A percentile compares a stretch with the other conserved stretches of the same genome.
Evolutionary conservation across 1,139 yeast species (phyloP).

Genomic region (Magnusiomyces suaveolens): DNA sequence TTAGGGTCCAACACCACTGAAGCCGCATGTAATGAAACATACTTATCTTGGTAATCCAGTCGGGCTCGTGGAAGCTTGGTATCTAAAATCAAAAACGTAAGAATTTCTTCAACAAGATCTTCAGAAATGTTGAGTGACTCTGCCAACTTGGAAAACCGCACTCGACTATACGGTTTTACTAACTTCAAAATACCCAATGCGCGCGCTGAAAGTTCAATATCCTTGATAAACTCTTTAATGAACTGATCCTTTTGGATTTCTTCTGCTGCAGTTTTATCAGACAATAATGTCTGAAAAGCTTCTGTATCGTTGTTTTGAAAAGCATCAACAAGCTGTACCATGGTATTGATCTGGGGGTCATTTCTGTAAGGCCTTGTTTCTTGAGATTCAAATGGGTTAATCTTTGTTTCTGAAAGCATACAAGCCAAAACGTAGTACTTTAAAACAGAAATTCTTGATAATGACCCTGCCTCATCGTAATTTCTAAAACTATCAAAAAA

Average conservation of each 20-base stretch:
- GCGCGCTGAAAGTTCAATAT: conserved; percentile 30
- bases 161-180: conserved; percentile 34
- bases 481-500: conserved; percentile 67
- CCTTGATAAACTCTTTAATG: conserved; percentile 25
- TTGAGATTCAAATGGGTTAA: conserved; percentile 54
- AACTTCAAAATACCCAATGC: conserved; percentile 31
- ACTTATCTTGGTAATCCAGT: conserved; percentile 33
- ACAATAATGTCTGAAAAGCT: conserved; percentile 28
- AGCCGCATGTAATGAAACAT: conserved; percentile 1
- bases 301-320: conserved; percentile 35
- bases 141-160: conserved; percentile 31
- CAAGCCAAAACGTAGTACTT: conserved; percentile 57
- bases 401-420: conserved; percentile 50
- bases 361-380: conserved; percentile 39
- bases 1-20: neutral
- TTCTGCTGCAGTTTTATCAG: conserved; percentile 18
- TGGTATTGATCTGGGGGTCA: conserved; percentile 32
- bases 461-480: conserved; percentile 71
- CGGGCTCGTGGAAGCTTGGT: conserved; percentile 39
- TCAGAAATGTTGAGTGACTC: conserved; percentile 22
- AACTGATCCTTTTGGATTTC: conserved; percentile 27
- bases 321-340: conserved; percentile 33
- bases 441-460: conserved; percentile 43
- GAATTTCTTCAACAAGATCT: conserved; percentile 34
- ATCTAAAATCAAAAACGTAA: conserved; percentile 38